Evolutionary conservation across 352 stramenopile species (phyloP), one percentile per base, ranked within the genome.

Genomic region (Globisporangium orthogonon): DNA sequence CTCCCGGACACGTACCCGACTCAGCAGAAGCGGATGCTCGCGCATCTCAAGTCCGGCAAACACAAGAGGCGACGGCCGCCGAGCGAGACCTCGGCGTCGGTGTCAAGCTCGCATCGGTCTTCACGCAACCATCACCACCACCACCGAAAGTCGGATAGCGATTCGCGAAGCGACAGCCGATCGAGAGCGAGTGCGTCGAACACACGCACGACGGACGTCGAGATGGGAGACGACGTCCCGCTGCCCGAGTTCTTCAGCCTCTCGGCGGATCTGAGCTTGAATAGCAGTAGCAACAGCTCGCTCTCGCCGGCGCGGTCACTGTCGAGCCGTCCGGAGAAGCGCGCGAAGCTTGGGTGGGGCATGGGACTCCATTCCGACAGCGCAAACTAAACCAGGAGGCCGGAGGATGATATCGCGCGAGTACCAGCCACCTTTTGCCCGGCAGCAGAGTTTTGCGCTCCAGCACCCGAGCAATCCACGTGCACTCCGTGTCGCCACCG

Each of bases 301-400:
- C 39, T 50, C 18, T 51, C 29, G 44, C 33, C 50, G 37, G 37
- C 15, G 14, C 50, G 7, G 18, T 14, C 15, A 11, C 50, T 4
- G 18, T 14, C 28, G 9, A 10, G 31, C 23, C 48, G 23, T 35
- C 28, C 31, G 46, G 23, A 70, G 56, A 89, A 87, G 52, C 79
- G 83, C 7, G 65, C 57, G 11, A 92, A 88, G 66, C 70, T 92
- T 9, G 83, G 66, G n/a, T 92, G 83, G 83, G 83, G 83, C 30
- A 92, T 92, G 83, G 83, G 83, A 2, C 71, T 91, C 44, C 69
- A 74, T 33, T 60, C 59, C 17, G 54, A 60, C 15, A 56, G 44
- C 23, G 14, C 59, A 5, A 47, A 10, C 29, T 50, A 50, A 33
- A 47, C 30, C 23, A 10, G 3, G 37, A 52, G 3, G 17, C 28